Evolutionary conservation across 441 rosid species (phyloP), one percentile per base, ranked within the genome.

Genomic region (Pelargonium australe): DNA sequence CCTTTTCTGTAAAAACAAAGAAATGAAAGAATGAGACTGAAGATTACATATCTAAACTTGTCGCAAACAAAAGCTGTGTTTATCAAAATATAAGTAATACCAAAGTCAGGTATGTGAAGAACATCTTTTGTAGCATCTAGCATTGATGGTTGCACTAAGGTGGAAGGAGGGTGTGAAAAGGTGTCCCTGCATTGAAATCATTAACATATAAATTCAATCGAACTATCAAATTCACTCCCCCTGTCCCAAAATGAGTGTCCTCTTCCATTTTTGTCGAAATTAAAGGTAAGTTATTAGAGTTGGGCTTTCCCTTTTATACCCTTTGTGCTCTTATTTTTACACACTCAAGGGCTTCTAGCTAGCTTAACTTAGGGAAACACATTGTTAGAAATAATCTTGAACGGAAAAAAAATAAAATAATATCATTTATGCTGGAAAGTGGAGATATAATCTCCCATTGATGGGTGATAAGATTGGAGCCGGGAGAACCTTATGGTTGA

Each of bases 71-170:
- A 61, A 61, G 5, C 64, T 25, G 40, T 12, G 64, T 61, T 23
- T 61, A 61, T 61, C 64, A 40, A 78, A 70, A 70, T 28, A 6
- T 17, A 69, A 40, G 47, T 25, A n/a, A 63, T 90, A 95, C 99
- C 99, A 79, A 95, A 95, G n/a, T 79, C 81, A 19, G 99, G 99
- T 78, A 83, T 71, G 66, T 73, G 78, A 67, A 74, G 75, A 81
- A 70, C 66, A 70, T 82, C 83, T 75, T 86, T 88, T 0, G 76
- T 13, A 44, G 72, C 76, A 75, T 82, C 78, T 68, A 78, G 78
- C 92, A 95, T 86, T 19, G 95, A 87, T 76, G 99, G 97, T 80
- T 95, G 99, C 76, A 89, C 84, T 70, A 95, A 84, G 73, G 98
- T 90, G 80, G 93, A 85, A 5, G 97, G 93, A 80, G 89, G 95